These are phyloP conservation scores for Avena atlantica DNA, from an alignment of 176 grass and related monocot species.

Conservation along the genomic window DNA sequence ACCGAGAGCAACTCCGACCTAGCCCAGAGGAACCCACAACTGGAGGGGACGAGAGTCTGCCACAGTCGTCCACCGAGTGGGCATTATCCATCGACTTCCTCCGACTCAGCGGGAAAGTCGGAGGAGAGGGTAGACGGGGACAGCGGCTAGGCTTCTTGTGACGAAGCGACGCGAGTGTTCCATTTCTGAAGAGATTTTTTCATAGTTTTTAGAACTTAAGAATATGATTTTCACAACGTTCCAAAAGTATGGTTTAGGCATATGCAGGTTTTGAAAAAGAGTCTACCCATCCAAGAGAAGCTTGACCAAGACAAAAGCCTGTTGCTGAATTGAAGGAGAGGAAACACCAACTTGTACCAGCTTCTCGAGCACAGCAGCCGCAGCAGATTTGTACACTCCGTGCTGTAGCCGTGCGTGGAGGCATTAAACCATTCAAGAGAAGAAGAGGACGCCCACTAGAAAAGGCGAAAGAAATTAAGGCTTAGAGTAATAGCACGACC, in stretches of 20 bases:
- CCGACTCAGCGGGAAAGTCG: no score
- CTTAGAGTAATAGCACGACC: no score
- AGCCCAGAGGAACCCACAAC: no score
- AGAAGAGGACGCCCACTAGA: conserved; percentile 21
- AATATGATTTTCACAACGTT: background rate
- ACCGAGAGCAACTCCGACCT: no score
- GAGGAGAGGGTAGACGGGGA: no score
- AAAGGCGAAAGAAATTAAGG: no score
- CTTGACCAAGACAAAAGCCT: background rate
- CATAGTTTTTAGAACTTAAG: background rate
- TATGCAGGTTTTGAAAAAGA: background rate
- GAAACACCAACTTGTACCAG: conserved; percentile 20
- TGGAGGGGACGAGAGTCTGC: no score
- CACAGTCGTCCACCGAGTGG: no score
- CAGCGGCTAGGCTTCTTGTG: no score
- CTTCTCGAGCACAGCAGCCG: conserved; percentile 33
- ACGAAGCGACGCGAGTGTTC: no score
- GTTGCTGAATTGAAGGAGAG: conserved; percentile 28
- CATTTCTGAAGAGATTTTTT: no score
- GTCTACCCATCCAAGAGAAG: background rate
- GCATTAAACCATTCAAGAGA: conserved; percentile 38
- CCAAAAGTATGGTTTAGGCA: background rate
- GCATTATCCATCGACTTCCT: no score
- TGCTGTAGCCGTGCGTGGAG: conserved; percentile 27
- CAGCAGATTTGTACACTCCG: conserved; percentile 40